phyloP scores from a whole-genome alignment of 129 eudicot species.

The Flaveria linearis region DNA sequence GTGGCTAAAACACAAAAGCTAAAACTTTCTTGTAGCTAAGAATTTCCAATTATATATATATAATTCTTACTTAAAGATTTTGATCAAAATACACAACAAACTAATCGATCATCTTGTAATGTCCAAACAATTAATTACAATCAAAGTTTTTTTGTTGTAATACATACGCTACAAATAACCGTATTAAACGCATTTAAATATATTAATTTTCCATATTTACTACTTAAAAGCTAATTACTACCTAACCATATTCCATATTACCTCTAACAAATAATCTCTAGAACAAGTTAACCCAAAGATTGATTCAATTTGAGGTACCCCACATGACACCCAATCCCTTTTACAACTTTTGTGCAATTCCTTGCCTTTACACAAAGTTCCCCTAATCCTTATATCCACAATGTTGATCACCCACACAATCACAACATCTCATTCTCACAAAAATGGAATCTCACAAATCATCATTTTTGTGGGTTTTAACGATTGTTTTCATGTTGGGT shows the following conservation, averaged over 20 bases:
- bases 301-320: constrained; percentile 25
- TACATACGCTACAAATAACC: neutral
- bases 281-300: constrained; percentile 37
- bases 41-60: too few species aligned
- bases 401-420: constrained; percentile 20
- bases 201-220: neutral
- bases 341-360: constrained; percentile 42
- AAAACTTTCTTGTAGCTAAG: too few species aligned
- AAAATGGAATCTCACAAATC: constrained; percentile 35
- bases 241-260: constrained; percentile 28
- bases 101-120: neutral
- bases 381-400: constrained; percentile 33
- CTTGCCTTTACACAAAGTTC: constrained; percentile 48
- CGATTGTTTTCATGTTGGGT: constrained; percentile 3
- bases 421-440: constrained; percentile 25
- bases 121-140: neutral
- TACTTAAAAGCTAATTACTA: neutral
- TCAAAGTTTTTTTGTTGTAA: neutral
- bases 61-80: neutral
- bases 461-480: constrained; percentile 21
- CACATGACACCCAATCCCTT: constrained; percentile 36
- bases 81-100: neutral
- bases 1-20: too few species aligned
- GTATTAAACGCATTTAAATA: neutral
- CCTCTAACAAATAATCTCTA: constrained; percentile 34